phyloP scores from a whole-genome alignment of 176 grass and related monocot species.

The Eragrostis curvula region DNA sequence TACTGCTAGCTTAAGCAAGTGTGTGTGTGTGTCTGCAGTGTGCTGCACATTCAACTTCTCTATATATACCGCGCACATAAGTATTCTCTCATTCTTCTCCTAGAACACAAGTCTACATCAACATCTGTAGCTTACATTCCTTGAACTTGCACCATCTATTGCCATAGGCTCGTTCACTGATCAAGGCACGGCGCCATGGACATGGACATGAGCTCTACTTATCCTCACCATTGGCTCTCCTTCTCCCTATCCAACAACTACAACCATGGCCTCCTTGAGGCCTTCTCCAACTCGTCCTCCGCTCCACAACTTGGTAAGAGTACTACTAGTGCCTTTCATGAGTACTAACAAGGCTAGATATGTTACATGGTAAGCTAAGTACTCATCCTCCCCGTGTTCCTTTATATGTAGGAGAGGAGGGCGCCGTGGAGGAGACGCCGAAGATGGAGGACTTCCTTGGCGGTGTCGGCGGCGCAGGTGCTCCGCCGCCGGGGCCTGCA shows the following conservation, averaged over 20 bases:
- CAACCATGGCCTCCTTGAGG: conserved; percentile 76
- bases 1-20: background rate
- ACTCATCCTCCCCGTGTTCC: background rate
- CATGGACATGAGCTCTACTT: conserved; percentile 72
- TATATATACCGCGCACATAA: conserved; percentile 46
- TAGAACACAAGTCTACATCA: conserved; percentile 42
- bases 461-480: background rate
- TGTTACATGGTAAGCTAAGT: no score
- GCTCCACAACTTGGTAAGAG: conserved; percentile 40
- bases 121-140: conserved; percentile 34
- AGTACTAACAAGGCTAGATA: background rate
- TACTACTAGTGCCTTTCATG: background rate
- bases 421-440: conserved; percentile 40
- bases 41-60: conserved; percentile 33
- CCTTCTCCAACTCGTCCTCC: conserved; percentile 53
- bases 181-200: conserved; percentile 30
- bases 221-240: conserved; percentile 81
- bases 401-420: conserved; percentile 31
- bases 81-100: conserved; percentile 48
- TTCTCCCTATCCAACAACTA: conserved; percentile 87
- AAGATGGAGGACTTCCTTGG: conserved; percentile 93
- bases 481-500: background rate
- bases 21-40: background rate
- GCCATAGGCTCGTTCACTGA: conserved; percentile 16
- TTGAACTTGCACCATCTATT: conserved; percentile 24